phyloP scores from a whole-genome alignment of 345 rosid genomes.

The Melaleuca alternifolia region DNA sequence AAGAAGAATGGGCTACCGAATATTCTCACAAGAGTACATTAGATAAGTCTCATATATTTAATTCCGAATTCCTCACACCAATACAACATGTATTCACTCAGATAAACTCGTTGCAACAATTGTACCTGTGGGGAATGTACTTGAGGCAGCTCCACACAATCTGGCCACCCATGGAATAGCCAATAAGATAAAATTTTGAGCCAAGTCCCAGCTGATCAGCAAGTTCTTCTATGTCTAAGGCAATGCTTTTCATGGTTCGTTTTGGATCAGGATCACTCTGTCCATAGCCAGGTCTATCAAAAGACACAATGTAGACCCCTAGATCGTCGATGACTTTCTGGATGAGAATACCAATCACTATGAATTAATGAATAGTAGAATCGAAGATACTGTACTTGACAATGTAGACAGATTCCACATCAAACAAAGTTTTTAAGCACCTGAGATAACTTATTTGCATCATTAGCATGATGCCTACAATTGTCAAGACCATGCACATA shows the following conservation, averaged over 20 bases:
- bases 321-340: conserved; percentile 5
- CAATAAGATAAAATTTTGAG: conserved; percentile 3
- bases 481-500: neutral
- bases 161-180: conserved; percentile 10
- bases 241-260: conserved; percentile 3
- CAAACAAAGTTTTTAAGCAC: neutral
- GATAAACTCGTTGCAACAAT: neutral
- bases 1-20: neutral
- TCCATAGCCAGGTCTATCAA: conserved; percentile 16
- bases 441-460: neutral
- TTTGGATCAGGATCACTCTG: conserved; percentile 13
- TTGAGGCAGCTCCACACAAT: conserved; percentile 9
- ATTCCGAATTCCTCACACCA: neutral
- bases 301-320: conserved; percentile 8
- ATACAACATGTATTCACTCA: neutral
- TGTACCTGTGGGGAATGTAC: conserved; percentile 12
- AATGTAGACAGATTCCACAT: neutral
- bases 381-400: neutral
- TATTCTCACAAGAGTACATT: neutral
- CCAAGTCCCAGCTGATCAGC: conserved; percentile 14
- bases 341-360: neutral
- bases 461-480: conserved; percentile 1
- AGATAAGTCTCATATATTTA: neutral
- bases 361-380: neutral
- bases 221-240: conserved; percentile 10